Conservation (phyloP, 1,284 basidiomycete species). For the Puccinia sorghi region DNA sequence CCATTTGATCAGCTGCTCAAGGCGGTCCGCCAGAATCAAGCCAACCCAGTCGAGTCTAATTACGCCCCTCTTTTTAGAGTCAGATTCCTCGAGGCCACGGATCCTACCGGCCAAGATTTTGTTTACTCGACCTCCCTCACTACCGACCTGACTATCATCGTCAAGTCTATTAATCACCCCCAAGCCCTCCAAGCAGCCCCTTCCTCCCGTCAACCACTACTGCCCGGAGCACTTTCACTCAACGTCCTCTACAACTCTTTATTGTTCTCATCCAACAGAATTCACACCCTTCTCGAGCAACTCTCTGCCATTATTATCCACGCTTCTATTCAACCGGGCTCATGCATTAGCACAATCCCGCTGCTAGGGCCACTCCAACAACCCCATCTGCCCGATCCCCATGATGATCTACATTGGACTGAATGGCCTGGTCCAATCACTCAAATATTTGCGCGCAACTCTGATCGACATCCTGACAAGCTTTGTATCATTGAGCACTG, state of each 20-base stretch:
- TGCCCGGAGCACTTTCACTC: slow-evolving; percentile 67
- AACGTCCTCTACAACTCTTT: slow-evolving; percentile 91
- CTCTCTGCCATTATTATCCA: slow-evolving; percentile 73
- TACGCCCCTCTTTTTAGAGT: slow-evolving; percentile 76
- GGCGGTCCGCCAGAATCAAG: slow-evolving; percentile 52
- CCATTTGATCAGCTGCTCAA: slow-evolving; percentile 79
- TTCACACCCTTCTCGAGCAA: slow-evolving; percentile 79
- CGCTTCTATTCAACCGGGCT: slow-evolving; percentile 65
- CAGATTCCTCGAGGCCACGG: slow-evolving; percentile 91
- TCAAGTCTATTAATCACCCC: slow-evolving; percentile 56
- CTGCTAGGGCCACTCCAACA: slow-evolving; percentile 75
- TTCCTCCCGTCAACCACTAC: slow-evolving; percentile 65
- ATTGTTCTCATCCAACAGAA: slow-evolving; percentile 79
- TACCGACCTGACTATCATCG: slow-evolving; percentile 82
- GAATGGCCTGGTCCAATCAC: slow-evolving; percentile 95
- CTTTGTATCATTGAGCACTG: slow-evolving; percentile 77
- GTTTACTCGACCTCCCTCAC: slow-evolving; percentile 72
- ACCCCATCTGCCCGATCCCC: slow-evolving; percentile 76
- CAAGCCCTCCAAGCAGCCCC: slow-evolving; percentile 38
- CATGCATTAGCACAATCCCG: slow-evolving; percentile 72
- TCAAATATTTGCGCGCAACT: slow-evolving; percentile 84
- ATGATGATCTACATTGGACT: slow-evolving; percentile 90
- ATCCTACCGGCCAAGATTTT: slow-evolving; percentile 71
- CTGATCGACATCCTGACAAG: slow-evolving; percentile 71
- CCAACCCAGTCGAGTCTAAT: slow-evolving; percentile 45